These are phyloP conservation scores for Candida silvatica DNA, from an alignment of 805 yeast species.

Conservation along the genomic window DNA sequence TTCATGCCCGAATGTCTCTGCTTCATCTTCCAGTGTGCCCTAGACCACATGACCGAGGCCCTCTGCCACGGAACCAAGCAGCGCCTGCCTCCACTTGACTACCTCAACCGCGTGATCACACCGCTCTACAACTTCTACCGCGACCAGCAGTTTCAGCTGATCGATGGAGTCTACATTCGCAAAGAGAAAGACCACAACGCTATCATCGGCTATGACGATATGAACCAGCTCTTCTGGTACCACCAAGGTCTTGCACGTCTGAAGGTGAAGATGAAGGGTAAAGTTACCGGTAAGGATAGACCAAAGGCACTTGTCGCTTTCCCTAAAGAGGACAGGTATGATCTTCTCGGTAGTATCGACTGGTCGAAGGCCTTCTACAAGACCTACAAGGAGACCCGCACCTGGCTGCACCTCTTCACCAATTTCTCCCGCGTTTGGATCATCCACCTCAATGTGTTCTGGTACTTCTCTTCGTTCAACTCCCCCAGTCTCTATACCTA, in stretches of 20 bases:
- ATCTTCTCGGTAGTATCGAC: constrained; percentile 22
- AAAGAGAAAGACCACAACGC: constrained; percentile 57
- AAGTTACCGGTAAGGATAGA: no score
- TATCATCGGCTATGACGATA: constrained; percentile 82
- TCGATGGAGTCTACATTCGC: constrained; percentile 32
- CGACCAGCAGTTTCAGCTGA: constrained; percentile 40
- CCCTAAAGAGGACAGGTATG: constrained; percentile 25
- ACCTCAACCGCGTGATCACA: constrained; percentile 59
- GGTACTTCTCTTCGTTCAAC: constrained; percentile 45
- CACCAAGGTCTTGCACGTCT: constrained; percentile 27
- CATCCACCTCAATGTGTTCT: constrained; percentile 39
- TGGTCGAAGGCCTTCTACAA: constrained; percentile 37
- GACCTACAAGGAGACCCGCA: constrained; percentile 37
- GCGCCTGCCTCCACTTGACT: constrained; percentile 15
- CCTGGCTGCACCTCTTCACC: constrained; percentile 41
- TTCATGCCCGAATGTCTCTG: constrained; percentile 88
- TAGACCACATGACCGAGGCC: constrained; percentile 48
- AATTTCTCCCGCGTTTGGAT: constrained; percentile 48
- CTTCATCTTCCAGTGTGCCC: constrained; percentile 76
- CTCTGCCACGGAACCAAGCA: constrained; percentile 29
- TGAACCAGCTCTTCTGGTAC: constrained; percentile 81
- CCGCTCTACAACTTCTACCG: constrained; percentile 62
- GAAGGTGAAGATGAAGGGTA: constrained; percentile 22
- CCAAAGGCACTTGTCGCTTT: constrained; percentile 24
- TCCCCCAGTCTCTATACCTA: constrained; percentile 41